Conservation (phyloP, 768 basidiomycete species). For the Suillus weaverae region DNA sequence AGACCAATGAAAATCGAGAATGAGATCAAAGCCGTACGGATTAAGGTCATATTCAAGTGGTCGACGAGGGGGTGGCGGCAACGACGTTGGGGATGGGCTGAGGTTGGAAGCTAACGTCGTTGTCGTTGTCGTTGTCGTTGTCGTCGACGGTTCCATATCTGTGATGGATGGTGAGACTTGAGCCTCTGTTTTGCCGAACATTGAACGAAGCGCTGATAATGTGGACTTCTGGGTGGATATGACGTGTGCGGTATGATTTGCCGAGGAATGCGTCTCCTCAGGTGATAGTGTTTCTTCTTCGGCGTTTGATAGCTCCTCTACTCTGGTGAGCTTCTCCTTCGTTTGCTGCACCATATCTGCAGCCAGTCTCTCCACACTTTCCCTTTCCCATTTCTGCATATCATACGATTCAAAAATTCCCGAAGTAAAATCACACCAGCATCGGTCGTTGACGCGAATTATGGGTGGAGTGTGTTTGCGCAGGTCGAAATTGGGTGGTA, state of each 20-base stretch:
- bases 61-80: constrained; percentile 14
- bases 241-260: constrained; percentile 4
- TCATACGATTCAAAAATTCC: constrained; percentile 79
- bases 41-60: constrained; percentile 58
- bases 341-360: constrained; percentile 35
- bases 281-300: constrained; percentile 24
- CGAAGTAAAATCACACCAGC: constrained; percentile 80
- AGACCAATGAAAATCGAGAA: constrained; percentile 77
- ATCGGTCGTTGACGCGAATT: constrained; percentile 72
- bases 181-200: constrained; percentile 20
- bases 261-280: constrained; percentile 12
- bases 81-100: constrained; percentile 10
- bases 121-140: background rate
- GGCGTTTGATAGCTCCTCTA: constrained; percentile 29
- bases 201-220: constrained; percentile 24
- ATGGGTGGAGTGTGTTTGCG: constrained; percentile 47
- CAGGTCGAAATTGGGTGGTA: constrained; percentile 39
- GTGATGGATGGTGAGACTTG: constrained; percentile 2
- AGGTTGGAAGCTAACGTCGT: constrained; percentile 7
- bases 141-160: background rate
- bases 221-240: constrained; percentile 17
- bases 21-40: constrained; percentile 66
- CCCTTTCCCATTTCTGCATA: constrained; percentile 69
- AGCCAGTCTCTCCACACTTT: constrained; percentile 54
- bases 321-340: constrained; percentile 20